Evolutionary conservation across 257 asterid species (phyloP).

Genomic region (Nyctanthes arbortristis): DNA sequence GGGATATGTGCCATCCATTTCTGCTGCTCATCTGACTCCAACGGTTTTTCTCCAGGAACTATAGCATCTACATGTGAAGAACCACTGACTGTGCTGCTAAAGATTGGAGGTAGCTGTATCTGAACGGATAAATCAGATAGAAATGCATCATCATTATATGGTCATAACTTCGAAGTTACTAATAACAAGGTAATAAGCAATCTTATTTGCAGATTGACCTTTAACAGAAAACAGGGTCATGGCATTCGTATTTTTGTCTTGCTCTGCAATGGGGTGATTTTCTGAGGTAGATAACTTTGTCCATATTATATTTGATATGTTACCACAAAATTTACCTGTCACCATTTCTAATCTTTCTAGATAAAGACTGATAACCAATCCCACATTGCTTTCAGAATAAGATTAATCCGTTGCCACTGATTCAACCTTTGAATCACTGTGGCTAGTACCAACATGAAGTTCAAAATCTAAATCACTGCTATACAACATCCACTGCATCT

Average conservation of each 20-base stretch:
- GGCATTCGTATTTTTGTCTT: neutral
- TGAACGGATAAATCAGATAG: constrained; percentile 23
- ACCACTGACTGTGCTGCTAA: constrained; percentile 27
- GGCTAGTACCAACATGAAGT: too few species aligned
- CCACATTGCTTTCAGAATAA: too few species aligned
- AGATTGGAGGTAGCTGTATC: constrained; percentile 51
- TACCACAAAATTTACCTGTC: too few species aligned
- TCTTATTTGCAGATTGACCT: neutral
- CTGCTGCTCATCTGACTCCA: constrained; percentile 28
- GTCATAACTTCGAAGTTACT: neutral
- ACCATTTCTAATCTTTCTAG: too few species aligned
- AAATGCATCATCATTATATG: constrained; percentile 12
- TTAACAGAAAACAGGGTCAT: neutral
- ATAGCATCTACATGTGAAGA: constrained; percentile 20
- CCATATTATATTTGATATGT: too few species aligned
- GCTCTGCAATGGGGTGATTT: neutral
- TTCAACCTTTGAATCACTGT: too few species aligned
- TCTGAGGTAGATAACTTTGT: too few species aligned
- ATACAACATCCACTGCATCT: too few species aligned
- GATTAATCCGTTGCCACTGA: too few species aligned
- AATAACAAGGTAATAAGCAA: neutral
- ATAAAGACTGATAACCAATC: too few species aligned
- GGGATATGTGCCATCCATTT: constrained; percentile 35
- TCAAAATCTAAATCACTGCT: too few species aligned
- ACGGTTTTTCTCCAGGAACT: constrained; percentile 30